Evolutionary conservation across 1,284 basidiomycete genomes (phyloP), one percentile per base, ranked within the genome.

Genomic region (Cutaneotrichosporon curvatum): DNA sequence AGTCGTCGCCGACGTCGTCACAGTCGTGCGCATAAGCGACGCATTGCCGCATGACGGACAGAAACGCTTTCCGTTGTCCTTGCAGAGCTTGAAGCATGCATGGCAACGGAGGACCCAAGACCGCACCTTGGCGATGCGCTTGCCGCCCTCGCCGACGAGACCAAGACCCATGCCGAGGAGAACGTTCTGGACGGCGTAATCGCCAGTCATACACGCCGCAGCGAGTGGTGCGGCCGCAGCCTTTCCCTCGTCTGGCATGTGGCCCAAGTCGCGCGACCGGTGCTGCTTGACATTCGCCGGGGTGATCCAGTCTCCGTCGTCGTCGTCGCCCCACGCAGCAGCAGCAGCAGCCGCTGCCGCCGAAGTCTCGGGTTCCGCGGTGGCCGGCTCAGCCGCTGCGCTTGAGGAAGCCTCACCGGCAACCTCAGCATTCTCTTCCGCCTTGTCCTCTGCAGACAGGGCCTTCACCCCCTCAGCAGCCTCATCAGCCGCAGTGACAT

Each of bases 131-230:
- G 85, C 80, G 53, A 99, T 94, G 58, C 82, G 79, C 73, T 85
- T 88, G 8, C 95, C 95, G 58, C 92, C 89, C 16, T 86, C 79
- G 14, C 90, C 85, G n/a, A 98, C 83, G 22, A 98, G 76, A 53
- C 83, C 85, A 46, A 99, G 73, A 0, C 87, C 87, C 87, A 98
- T 95, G 67, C 96, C 92, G 44, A 99, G 73, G 50, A 96, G 73
- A 12, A 98, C 90, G 65, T 99, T 99, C 73, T 99, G 95, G 81
- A 99, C 95, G 14, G 95, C 95, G 71, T 91, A 98, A 79, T 99
- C 95, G 32, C 87, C 88, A 2, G 95, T 98, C 87, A 98, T 90
- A 67, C 90, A 92, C 15, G 88, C 91, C 2, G 81, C 82, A 16
- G 62, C 63, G 4, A 66, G 50, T 1, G 60, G 62, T 10, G 41